Conservation (phyloP, 163 green algal species). For the Scenedesmus sp. region DNA sequence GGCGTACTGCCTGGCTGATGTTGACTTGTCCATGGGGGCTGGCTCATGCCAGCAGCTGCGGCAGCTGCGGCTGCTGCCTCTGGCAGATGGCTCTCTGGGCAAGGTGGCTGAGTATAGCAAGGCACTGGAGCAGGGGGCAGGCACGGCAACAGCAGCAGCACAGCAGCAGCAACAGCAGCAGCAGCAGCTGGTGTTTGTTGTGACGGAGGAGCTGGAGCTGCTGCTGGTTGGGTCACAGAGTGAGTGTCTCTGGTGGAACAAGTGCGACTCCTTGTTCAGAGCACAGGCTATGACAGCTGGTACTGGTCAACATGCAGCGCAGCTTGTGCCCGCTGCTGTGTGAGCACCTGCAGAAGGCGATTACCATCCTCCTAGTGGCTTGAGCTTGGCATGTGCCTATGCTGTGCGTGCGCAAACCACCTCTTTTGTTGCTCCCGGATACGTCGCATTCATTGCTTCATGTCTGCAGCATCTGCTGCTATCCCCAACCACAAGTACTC, state of each 20-base stretch:
- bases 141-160: no score
- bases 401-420: no score
- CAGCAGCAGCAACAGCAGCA: conserved; percentile 30
- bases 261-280: not conserved
- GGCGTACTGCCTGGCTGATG: conserved; percentile 72
- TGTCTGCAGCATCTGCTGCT: no score
- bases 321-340: no score
- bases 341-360: no score
- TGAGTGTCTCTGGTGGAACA: not conserved
- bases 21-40: conserved; percentile 59
- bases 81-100: conserved; percentile 61
- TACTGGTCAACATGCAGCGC: no score
- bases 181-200: conserved; percentile 49
- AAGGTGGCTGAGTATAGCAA: not conserved
- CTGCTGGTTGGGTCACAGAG: conserved; percentile 46
- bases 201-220: conserved; percentile 57
- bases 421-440: no score
- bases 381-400: no score
- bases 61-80: conserved; percentile 73
- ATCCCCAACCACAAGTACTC: no score
- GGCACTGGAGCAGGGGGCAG: not conserved
- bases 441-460: no score
- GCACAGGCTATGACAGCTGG: not conserved
- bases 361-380: no score
- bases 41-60: conserved; percentile 57